Percentiles rank a stretch among this genome's conserved stretches.
Evolutionary conservation across 1,284 basidiomycete species (phyloP).

Genomic region (Cryptococcus jaspeensis): DNA sequence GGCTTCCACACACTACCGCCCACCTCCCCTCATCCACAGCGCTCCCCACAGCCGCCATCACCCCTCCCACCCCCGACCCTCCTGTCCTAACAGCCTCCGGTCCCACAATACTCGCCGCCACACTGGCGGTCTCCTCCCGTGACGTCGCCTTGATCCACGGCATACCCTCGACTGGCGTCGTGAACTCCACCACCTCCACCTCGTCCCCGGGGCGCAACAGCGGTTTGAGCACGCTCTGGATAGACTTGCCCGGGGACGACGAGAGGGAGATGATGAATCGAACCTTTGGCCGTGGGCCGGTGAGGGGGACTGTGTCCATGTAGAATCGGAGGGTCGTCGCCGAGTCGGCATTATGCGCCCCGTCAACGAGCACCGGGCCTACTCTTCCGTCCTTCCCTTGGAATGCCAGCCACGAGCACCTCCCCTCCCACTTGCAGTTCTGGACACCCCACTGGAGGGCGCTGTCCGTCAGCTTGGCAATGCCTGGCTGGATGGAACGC

Average conservation of each 20-base stretch:
- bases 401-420: conserved; percentile 69
- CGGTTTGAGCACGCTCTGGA: conserved; percentile 65
- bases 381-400: conserved; percentile 30
- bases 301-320: conserved; percentile 57
- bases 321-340: conserved; percentile 69
- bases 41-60: conserved; percentile 27
- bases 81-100: conserved; percentile 11
- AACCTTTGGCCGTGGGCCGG: conserved; percentile 24
- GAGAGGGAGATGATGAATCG: conserved; percentile 73
- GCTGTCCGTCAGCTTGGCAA: conserved; percentile 53
- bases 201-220: conserved; percentile 55
- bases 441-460: conserved; percentile 63
- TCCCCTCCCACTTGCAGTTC: conserved; percentile 71
- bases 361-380: conserved; percentile 70
- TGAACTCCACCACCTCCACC: conserved; percentile 62
- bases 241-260: conserved; percentile 75
- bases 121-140: conserved; percentile 55
- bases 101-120: conserved; percentile 45
- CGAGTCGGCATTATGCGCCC: conserved; percentile 92
- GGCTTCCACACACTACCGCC: conserved; percentile 77
- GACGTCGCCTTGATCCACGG: conserved; percentile 76
- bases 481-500: conserved; percentile 34
- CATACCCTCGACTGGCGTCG: conserved; percentile 79
- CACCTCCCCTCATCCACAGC: conserved; percentile 48
- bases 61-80: conserved; percentile 15